Conservation (phyloP, 1,139 yeast species). For the Candida sp. region DNA sequence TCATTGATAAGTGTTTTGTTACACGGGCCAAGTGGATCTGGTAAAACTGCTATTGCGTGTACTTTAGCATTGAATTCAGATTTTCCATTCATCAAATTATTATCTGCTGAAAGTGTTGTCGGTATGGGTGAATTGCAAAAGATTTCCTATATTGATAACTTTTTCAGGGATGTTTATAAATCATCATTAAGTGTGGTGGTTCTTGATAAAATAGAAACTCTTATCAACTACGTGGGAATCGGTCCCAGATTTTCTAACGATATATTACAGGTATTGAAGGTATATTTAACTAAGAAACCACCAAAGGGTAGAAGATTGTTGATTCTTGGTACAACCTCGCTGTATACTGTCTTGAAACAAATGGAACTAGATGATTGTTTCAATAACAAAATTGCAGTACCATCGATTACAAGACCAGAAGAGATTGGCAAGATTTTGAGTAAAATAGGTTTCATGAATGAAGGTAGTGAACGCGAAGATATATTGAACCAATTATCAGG, state of each 20-base stretch:
- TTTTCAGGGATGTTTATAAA: constrained; percentile 90
- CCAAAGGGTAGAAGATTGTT: constrained; percentile 87
- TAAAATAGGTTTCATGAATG: constrained; percentile 56
- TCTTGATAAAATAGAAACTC: constrained; percentile 86
- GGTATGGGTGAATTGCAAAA: constrained; percentile 92
- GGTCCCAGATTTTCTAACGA: constrained; percentile 96
- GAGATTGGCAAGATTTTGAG: constrained; percentile 75
- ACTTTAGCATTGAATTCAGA: constrained; percentile 80
- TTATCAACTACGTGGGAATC: constrained; percentile 93
- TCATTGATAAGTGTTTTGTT: constrained; percentile 79
- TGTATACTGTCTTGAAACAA: constrained; percentile 75
- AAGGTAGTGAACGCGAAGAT: constrained; percentile 45
- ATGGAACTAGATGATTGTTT: constrained; percentile 82
- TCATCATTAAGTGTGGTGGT: constrained; percentile 89
- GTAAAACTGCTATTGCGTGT: constrained; percentile 94
- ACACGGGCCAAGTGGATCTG: constrained; percentile 94
- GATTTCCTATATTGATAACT: constrained; percentile 82
- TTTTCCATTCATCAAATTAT: constrained; percentile 88
- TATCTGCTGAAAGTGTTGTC: constrained; percentile 85
- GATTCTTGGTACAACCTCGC: constrained; percentile 86
- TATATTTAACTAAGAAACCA: constrained; percentile 76
- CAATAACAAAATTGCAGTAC: constrained; percentile 81
- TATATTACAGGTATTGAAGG: constrained; percentile 80
- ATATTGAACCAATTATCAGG: constrained; percentile 49
- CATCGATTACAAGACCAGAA: constrained; percentile 60